Evolutionary conservation across 805 yeast species (phyloP), one percentile per base, ranked within the genome.

Genomic region (Lipomyces orientalis): DNA sequence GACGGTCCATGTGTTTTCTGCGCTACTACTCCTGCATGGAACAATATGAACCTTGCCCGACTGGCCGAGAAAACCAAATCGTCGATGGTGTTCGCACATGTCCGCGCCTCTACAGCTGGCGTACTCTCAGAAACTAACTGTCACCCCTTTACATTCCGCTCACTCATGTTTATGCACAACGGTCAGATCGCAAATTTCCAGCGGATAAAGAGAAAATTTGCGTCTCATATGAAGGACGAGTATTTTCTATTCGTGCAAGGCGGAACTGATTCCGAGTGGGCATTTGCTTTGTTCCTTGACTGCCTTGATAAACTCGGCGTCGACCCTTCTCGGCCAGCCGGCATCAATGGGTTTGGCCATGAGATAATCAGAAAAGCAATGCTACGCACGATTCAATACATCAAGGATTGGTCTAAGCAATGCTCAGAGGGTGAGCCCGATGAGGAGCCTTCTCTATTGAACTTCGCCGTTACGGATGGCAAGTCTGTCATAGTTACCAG

Each of bases 21-120:
- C 73, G 98, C 98, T 12, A 95, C 93, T 59, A 95, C 99, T 0
- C 99, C 99, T 0, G 97, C 97, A 0, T 95, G 99, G 99, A 95
- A 95, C 80, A 95, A 95, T 78, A 87, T 90, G 75, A 95, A 95
- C 75, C 81, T 95, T 65, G 94, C 91, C 67, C 86, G 93, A 49
- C 81, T 95, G 37, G 91, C 97, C 0, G 91, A 88, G 75, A 92
- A 94, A 81, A 95, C 99, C 1, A 87, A 90, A 76, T 89, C 97
- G 0, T 83, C 84, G 61, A 80, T 93, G 60, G 91, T 94, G 1
- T 95, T 95, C 81, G 99, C 97, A 1, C 99, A 95, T 78, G 98
- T 95, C 1, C 79, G 99, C 69, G 98, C 99, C 0, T 90, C 97
- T 0, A 95, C 99, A 0, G 91, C 96, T 70, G 99, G 99, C 58